phyloP scores from a whole-genome alignment of 768 basidiomycete species.

The Scleroderma bovista region DNA sequence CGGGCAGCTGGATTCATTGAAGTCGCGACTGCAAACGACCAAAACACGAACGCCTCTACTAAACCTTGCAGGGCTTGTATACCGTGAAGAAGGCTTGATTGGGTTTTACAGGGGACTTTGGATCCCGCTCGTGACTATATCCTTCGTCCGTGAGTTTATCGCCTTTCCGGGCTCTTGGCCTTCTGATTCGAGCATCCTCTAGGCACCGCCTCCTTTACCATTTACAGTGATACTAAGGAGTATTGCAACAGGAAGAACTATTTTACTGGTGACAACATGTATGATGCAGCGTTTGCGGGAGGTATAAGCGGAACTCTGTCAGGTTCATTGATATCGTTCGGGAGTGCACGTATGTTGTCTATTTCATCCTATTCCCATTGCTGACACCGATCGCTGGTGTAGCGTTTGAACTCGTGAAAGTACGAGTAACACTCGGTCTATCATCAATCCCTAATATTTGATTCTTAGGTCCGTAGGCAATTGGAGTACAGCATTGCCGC shows the following conservation, averaged over 20 bases:
- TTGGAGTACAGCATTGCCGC: slow-evolving; percentile 89
- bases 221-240: slow-evolving; percentile 83
- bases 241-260: slow-evolving; percentile 53
- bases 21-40: slow-evolving; percentile 86
- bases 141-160: slow-evolving; percentile 80
- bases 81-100: slow-evolving; percentile 77
- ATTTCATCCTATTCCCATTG: not conserved
- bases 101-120: slow-evolving; percentile 90
- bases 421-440: slow-evolving; percentile 24
- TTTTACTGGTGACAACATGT: slow-evolving; percentile 50
- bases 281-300: slow-evolving; percentile 73
- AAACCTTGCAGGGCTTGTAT: slow-evolving; percentile 64
- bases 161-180: slow-evolving; percentile 2
- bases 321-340: slow-evolving; percentile 84
- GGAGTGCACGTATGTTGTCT: slow-evolving; percentile 73
- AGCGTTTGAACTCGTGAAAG: slow-evolving; percentile 97
- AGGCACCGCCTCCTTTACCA: slow-evolving; percentile 90
- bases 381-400: slow-evolving; percentile 10
- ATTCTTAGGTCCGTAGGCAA: slow-evolving; percentile 74
- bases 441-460: slow-evolving; percentile 7
- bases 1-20: slow-evolving; percentile 82
- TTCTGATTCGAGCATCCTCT: slow-evolving; percentile 5
- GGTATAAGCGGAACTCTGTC: slow-evolving; percentile 84
- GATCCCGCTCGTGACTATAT: slow-evolving; percentile 93
- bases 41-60: slow-evolving; percentile 71